Evolutionary conservation across 306 rosid species (phyloP), one percentile per base, ranked within the genome.

Genomic region (Rubus idaeus): DNA sequence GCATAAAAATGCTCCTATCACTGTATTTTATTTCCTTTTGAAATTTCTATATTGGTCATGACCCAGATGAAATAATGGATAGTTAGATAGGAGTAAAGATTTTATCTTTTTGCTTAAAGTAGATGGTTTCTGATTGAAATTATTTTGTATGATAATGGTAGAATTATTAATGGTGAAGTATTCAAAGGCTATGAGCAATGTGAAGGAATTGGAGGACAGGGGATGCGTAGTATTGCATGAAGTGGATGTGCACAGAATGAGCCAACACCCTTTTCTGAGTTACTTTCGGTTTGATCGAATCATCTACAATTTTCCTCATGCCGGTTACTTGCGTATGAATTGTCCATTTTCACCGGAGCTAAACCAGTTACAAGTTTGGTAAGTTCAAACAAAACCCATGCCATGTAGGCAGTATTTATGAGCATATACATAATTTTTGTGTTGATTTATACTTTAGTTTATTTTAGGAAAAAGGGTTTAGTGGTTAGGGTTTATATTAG

Each of bases 241-340:
- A 8, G 68, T 73, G 26, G 44, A 73, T 57, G 77, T 42, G 26
- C 77, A 73, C 5, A 13, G 14, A 18, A 41, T 57, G 56, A 63
- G 55, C 3, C 52, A 39, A 16, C 74, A 76, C 7, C 77, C 40
- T 55, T 18, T 18, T 41, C 49, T 81, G 3, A 41, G 2, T 5
- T 0, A 0, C 3, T 2, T 3, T 6, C 42, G n/a, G 9, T 81
- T 81, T 6, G 78, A 81, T 64, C 69, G 84, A 5, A 63, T 81
- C 0, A 46, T 77, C 14, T 81, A 68, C 72, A 81, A 81, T 21
- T 81, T 77, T 23, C 81, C 78, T 14, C 84, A 81, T 49, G 81
- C 75, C 1, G 84, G 81, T n/a, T 81, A 57, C 68, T 57, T 73
- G 77, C 55, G 4, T 8, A 42, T 30, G 35, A 30, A 30, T 30